Evolutionary conservation across 495 filamentous ascomycete species (phyloP).

Genomic region (Cladorrhinum samala): DNA sequence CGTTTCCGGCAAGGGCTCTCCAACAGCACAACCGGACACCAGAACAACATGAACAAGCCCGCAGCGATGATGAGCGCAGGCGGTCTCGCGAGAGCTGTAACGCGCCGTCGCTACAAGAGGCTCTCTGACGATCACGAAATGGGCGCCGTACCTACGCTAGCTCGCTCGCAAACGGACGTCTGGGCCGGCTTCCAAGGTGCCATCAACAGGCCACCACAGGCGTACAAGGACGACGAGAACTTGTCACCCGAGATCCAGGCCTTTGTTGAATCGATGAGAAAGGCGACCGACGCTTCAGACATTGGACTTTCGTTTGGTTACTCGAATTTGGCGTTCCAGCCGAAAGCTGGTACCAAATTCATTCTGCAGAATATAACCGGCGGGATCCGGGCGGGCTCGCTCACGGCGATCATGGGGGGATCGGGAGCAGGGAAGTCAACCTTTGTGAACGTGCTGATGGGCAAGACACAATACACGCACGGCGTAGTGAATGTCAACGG

Average conservation of each 20-base stretch:
- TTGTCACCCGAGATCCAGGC: constrained; percentile 33
- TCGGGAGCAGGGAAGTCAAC: constrained; percentile 46
- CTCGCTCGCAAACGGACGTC: constrained; percentile 15
- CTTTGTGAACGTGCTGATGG: constrained; percentile 49
- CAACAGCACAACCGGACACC: not conserved
- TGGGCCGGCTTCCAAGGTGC: constrained; percentile 36
- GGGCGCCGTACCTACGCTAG: constrained; percentile 12
- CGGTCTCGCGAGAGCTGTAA: not conserved
- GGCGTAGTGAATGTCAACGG: constrained; percentile 45
- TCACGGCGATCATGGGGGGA: constrained; percentile 47
- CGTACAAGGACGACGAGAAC: constrained; percentile 9
- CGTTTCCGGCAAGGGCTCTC: constrained; percentile 22
- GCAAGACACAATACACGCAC: constrained; percentile 38
- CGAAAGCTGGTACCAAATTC: constrained; percentile 33
- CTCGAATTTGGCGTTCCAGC: constrained; percentile 38
- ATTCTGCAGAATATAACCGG: constrained; percentile 47
- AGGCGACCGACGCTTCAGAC: constrained; percentile 40
- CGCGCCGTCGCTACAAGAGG: constrained; percentile 18
- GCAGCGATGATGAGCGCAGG: not conserved
- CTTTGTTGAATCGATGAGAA: constrained; percentile 47
- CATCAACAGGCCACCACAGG: constrained; percentile 16
- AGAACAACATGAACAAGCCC: not conserved
- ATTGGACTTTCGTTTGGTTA: constrained; percentile 50
- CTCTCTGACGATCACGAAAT: constrained; percentile 32
- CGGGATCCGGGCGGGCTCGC: constrained; percentile 42